phyloP scores from a whole-genome alignment of 306 rosid genomes.

The Cicer arietinum region DNA sequence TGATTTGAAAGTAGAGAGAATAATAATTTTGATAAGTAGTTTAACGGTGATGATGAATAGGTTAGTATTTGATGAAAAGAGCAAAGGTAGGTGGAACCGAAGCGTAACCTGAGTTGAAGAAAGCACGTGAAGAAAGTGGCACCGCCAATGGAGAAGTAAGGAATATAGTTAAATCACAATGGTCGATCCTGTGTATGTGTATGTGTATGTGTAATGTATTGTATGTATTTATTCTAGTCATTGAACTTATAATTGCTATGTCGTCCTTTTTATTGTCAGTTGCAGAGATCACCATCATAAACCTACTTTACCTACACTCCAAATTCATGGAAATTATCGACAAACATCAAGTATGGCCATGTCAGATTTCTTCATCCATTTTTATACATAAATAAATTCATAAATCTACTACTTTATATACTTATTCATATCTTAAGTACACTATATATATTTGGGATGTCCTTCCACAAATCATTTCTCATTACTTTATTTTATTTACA shows the following conservation, averaged over 20 bases:
- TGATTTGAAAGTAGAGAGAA: no score
- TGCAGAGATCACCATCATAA: constrained; percentile 39
- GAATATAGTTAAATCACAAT: constrained; percentile 37
- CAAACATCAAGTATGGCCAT: constrained; percentile 35
- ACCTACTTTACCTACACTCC: constrained; percentile 26
- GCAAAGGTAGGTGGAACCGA: not conserved
- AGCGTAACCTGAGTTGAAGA: constrained; percentile 30
- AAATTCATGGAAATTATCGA: constrained; percentile 38
- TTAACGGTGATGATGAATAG: no score
- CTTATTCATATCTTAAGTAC: no score
- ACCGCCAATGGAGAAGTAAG: constrained; percentile 18
- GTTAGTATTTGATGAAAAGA: no score
- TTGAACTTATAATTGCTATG: constrained; percentile 48
- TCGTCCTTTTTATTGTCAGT: constrained; percentile 39
- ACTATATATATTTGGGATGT: no score
- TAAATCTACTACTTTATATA: no score
- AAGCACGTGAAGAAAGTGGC: constrained; percentile 51
- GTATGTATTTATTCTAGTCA: constrained; percentile 43
- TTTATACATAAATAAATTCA: no score
- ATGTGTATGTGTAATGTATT: no score
- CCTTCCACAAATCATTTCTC: no score
- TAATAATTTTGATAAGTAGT: no score
- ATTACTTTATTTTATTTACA: no score
- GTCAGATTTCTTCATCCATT: constrained; percentile 32
- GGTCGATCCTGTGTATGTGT: not conserved